Conservation (phyloP, 1,284 basidiomycete species). For the Ustilago sp. region DNA sequence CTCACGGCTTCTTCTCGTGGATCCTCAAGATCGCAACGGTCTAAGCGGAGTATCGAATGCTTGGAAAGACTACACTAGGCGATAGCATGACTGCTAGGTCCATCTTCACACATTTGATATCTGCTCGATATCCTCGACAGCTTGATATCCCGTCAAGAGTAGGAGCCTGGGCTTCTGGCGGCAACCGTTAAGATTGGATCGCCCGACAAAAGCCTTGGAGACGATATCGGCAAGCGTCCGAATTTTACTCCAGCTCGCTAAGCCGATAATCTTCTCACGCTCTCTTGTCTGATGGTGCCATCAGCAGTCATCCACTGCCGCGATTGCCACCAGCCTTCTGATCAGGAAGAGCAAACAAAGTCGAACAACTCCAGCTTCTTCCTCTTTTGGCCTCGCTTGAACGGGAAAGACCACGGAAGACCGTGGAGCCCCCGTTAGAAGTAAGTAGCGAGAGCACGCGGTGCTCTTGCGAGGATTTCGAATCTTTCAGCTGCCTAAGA, state of each 20-base stretch:
- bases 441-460: not conserved
- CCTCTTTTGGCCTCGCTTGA: not conserved
- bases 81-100: not conserved
- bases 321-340: not conserved
- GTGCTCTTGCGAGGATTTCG: not conserved
- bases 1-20: not conserved
- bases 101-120: not conserved
- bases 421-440: constrained; percentile 3
- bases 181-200: constrained; percentile 2
- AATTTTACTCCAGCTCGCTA: constrained; percentile 3
- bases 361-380: not conserved
- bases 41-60: constrained; percentile 7
- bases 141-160: not conserved
- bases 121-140: not conserved
- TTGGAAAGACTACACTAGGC: not conserved
- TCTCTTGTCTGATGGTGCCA: not conserved
- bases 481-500: not conserved
- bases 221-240: not conserved
- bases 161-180: not conserved
- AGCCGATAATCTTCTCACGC: not conserved
- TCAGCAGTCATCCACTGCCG: not conserved
- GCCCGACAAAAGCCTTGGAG: not conserved
- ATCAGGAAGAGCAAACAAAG: too few relatives aligned
- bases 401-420: constrained; percentile 3
- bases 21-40: not conserved